Evolutionary conservation across 2,329 filamentous ascomycete species (phyloP), one percentile per base, ranked within the genome.

Genomic region (Sarocladium oryzae): DNA sequence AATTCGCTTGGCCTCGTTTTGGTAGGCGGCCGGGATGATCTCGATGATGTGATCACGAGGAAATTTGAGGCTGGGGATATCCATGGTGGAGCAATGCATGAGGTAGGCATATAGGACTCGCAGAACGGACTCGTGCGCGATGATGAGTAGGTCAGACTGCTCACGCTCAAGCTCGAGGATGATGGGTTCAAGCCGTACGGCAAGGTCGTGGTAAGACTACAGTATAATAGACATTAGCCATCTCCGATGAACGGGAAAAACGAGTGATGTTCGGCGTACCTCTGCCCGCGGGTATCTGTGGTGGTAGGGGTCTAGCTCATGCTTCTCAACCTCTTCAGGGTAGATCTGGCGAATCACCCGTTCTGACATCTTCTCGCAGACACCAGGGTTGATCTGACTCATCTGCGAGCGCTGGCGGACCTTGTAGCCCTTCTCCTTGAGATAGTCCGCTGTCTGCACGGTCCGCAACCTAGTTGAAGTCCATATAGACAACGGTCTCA

Each of bases 1-100:
- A 60, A 99, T 90, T 53, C 90, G 84, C 66, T 89, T 93, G 18
- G 92, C 89, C 67, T 93, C 87, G 64, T 99, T 99, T 72, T 96
- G 93, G 70, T 99, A 99, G 28, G 89, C 92, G 16, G 92, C 91
- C 2, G 93, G 95, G 53, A 97, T 95, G 64, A 99, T 96, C 75
- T 99, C 93, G 58, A 99, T 96, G 63, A 99, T 97, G 66, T 99
- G 90, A 64, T 99, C 86, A 38, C 93, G 87, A 3, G 93, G 93
- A 62, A 99, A 99, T 58, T 89, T 88, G 55, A 99, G 81, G 59
- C 85, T 86, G 3, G 93, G 93, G 56, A 99, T 99, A 63, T 95
- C 90, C 67, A 86, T 87, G 8, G 95, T 91, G 65, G 92, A 93
- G 71, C 93, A 97, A 60, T 95, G 93, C 93, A 99, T 99, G 35